Conservation (phyloP, 176 grass and related monocot species). For the Rhynchospora tenuis region DNA sequence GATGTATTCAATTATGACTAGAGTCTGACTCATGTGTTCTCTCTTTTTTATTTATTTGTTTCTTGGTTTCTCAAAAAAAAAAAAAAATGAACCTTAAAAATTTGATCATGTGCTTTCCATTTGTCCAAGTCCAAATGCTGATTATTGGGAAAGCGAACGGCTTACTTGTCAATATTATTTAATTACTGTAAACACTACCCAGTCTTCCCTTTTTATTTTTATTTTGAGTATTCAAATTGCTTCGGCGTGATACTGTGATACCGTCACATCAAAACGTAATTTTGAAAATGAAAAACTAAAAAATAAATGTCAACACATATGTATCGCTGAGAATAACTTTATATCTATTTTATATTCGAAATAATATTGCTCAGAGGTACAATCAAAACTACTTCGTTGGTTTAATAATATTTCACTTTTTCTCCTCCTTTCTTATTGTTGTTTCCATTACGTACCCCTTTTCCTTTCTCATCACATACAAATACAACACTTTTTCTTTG, state of each 20-base stretch:
- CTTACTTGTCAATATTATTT: not conserved
- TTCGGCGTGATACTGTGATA: not conserved
- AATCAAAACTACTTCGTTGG: not conserved
- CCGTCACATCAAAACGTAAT: not conserved
- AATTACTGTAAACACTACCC: not conserved
- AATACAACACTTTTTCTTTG: not conserved
- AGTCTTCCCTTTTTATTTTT: not conserved
- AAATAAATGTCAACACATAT: too few relatives aligned
- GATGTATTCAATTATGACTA: slow-evolving; percentile 1
- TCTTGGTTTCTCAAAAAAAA: not conserved
- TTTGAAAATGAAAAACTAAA: not conserved
- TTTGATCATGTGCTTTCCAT: not conserved
- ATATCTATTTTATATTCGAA: not conserved
- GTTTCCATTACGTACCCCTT: not conserved
- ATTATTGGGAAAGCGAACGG: not conserved
- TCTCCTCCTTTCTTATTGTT: not conserved
- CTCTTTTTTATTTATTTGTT: not conserved
- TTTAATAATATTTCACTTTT: not conserved
- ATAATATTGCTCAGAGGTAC: not conserved
- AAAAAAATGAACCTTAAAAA: not conserved
- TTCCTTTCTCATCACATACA: not conserved
- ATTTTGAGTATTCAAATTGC: not conserved
- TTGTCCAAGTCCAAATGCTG: slow-evolving; percentile 8
- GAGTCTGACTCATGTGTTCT: slow-evolving; percentile 5
- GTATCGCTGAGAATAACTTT: too few relatives aligned